Evolutionary conservation across 192 early-diverging fungal species (phyloP).

Genomic region (Phycomyces nitens): DNA sequence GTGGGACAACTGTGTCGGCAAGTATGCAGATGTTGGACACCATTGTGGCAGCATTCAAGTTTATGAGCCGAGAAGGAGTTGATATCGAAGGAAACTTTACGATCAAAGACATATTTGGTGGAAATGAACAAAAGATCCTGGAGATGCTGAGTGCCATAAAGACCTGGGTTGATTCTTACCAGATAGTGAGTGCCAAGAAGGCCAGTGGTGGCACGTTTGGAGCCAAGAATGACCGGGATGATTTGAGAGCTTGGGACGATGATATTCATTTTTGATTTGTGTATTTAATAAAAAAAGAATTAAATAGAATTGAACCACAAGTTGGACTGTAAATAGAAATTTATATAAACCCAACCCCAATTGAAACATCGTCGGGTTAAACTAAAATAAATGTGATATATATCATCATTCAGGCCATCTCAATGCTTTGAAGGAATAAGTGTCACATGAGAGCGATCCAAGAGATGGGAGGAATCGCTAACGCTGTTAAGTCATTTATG

Average conservation of each 20-base stretch:
- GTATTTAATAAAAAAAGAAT: no score
- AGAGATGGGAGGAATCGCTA: conserved; percentile 1
- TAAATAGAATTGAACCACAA: not conserved
- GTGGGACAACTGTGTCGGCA: conserved; percentile 24
- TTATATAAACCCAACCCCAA: no score
- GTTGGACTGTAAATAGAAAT: not conserved
- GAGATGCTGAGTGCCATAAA: conserved; percentile 34
- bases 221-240: conserved; percentile 17
- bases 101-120: conserved; percentile 34
- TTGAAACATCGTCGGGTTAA: no score
- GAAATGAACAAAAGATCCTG: conserved; percentile 34
- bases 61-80: conserved; percentile 51
- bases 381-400: no score
- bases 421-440: not conserved
- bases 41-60: conserved; percentile 49
- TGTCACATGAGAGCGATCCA: not conserved
- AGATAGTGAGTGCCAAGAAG: conserved; percentile 14
- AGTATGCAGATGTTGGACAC: conserved; percentile 51
- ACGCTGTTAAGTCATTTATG: not conserved
- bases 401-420: no score
- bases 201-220: conserved; percentile 39
- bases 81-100: conserved; percentile 25
- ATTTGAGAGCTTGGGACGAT: conserved; percentile 9
- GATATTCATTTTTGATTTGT: not conserved
- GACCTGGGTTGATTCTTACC: conserved; percentile 19